phyloP scores from a whole-genome alignment of 495 filamentous ascomycete species.

The Rostrohypoxylon terebratum region DNA sequence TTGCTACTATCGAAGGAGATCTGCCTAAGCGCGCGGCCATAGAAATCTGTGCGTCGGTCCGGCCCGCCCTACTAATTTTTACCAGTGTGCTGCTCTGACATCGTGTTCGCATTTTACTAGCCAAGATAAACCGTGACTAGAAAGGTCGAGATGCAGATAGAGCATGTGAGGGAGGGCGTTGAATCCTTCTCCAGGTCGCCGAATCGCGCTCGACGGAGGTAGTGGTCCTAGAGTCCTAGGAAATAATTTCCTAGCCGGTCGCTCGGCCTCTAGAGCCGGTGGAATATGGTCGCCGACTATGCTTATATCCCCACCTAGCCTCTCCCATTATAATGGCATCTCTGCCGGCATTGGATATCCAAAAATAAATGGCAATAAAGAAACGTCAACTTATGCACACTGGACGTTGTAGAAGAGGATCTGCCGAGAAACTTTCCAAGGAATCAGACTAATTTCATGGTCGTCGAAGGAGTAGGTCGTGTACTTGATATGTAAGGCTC shows the following conservation, averaged over 20 bases:
- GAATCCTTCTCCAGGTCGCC: slow-evolving; percentile 18
- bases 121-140: slow-evolving; percentile 8
- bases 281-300: slow-evolving; percentile 27
- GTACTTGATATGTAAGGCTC: background rate
- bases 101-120: background rate
- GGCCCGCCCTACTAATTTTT: background rate
- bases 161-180: background rate
- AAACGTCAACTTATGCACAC: background rate
- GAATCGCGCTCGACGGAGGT: slow-evolving; percentile 12
- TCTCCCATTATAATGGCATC: background rate
- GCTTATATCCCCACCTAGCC: slow-evolving; percentile 11
- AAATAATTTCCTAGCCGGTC: slow-evolving; percentile 6
- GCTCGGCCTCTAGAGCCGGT: slow-evolving; percentile 13
- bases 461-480: background rate
- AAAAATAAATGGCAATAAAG: background rate
- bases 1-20: background rate
- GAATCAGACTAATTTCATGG: background rate
- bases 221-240: background rate
- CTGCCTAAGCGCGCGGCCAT: slow-evolving; percentile 2
- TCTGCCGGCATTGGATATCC: background rate
- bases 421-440: background rate
- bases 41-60: background rate
- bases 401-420: background rate
- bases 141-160: slow-evolving; percentile 15
- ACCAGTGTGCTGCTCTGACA: background rate